Base-by-base conservation (phyloP, 2,329 filamentous ascomycete species). In the Aspergillus intermedius region DNA sequence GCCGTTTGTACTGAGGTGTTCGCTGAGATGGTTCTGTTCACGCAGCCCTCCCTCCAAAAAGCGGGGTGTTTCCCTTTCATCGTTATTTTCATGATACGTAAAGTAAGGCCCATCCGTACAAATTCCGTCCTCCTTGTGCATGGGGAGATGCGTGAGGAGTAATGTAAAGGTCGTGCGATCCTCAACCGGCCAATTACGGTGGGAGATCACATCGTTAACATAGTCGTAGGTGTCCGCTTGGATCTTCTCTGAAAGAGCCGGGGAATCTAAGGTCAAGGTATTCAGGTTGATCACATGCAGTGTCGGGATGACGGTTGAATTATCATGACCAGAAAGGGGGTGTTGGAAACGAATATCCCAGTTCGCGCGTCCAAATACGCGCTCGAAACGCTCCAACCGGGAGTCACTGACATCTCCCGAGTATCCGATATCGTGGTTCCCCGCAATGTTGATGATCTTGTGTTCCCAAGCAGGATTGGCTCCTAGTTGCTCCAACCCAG, bases 371-470 rank as follows among this genome's bases (percentile, higher is more conserved):
- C 93, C 93, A 72, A 95, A 98, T 1, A 80, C 79, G 19, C 78
- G 77, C 70, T 95, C 90, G 64, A 97, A 98, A 1, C 93, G 81
- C 23, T 81, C 75, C 47, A 96, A 76, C 3, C 90, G 82, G 52
- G 82, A 77, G n/a, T 77, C 72, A 37, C 86, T 89, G 52, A 97
- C 78, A 67, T 98, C 93, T 3, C 93, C 93, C 0, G 91, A 89
- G 65, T 98, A 98, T 30, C 93, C 93, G 61, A 98, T 84, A 67
- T 98, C 93, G 65, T 98, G 93, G 63, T 98, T 98, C 1, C 93
- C 93, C 0, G 84, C 90, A 22, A 97, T 82, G 58, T 95, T 94
- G 65, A 98, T 89, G 54, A 96, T 77, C 48, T 86, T 80, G 37
- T 75, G 78, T n/a, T 76, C 70, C 93, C 93, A 97, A 2, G 69